A percentile compares a stretch with the other conserved stretches of the same genome.
These are phyloP conservation scores for Adenanthera pavonina DNA, from an alignment of 306 rosid genomes.

Conservation along the genomic window DNA sequence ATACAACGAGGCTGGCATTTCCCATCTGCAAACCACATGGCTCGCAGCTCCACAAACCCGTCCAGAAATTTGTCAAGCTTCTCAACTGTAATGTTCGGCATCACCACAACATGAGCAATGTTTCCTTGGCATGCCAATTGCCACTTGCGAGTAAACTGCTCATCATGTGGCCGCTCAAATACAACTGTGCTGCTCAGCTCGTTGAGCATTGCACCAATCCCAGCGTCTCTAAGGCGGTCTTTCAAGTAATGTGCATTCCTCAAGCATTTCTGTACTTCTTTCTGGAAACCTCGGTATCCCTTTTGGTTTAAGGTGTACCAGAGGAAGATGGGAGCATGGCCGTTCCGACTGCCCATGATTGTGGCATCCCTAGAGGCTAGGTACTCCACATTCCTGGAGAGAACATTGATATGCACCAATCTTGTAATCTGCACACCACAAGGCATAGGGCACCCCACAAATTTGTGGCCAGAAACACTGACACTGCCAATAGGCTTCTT, in stretches of 20 bases:
- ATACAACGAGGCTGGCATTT: conserved; percentile 47
- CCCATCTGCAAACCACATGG: conserved; percentile 53
- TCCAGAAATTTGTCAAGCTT: conserved; percentile 54
- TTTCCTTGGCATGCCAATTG: conserved; percentile 65
- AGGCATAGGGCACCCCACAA: conserved; percentile 69
- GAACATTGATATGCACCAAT: conserved; percentile 54
- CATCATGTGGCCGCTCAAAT: conserved; percentile 66
- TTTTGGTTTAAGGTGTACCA: conserved; percentile 64
- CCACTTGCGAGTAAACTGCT: conserved; percentile 57
- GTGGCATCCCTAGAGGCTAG: conserved; percentile 66
- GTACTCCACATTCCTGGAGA: conserved; percentile 61
- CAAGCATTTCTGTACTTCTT: conserved; percentile 64
- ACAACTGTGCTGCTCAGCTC: conserved; percentile 66
- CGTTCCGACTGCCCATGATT: conserved; percentile 67
- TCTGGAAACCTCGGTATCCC: conserved; percentile 64
- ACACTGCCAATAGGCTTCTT: conserved; percentile 69
- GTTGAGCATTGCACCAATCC: conserved; percentile 65
- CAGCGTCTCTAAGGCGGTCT: conserved; percentile 51
- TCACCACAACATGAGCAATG: conserved; percentile 64
- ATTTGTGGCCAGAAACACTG: conserved; percentile 67
- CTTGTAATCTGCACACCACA: conserved; percentile 67
- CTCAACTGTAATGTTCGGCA: conserved; percentile 62
- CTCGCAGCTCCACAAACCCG: conserved; percentile 52
- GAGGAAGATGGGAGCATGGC: conserved; percentile 68
- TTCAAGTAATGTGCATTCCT: conserved; percentile 59